phyloP scores from a whole-genome alignment of 352 stramenopile species.

The Phytophthora palmivora region DNA sequence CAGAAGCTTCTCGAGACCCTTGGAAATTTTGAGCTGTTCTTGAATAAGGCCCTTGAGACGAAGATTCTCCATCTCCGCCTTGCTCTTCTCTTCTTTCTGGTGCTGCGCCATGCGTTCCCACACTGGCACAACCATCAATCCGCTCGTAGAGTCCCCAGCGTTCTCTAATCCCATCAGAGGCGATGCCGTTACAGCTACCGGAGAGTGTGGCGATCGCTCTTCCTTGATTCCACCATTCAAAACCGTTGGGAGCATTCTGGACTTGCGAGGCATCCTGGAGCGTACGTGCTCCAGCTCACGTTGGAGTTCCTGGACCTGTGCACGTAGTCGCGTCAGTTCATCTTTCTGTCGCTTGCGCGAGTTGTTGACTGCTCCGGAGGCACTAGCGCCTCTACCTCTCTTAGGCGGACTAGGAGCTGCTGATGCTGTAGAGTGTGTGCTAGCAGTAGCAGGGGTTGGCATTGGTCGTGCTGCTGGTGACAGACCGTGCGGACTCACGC shows the following conservation, averaged over 20 bases:
- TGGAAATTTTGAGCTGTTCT: conserved; percentile 65
- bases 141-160: conserved; percentile 8
- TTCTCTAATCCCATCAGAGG: conserved; percentile 25
- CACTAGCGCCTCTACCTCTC: conserved; percentile 5
- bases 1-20: conserved; percentile 61
- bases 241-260: background rate
- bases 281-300: conserved; percentile 52
- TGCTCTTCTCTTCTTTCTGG: conserved; percentile 73
- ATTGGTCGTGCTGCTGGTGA: conserved; percentile 19
- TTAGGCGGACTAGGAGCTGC: conserved; percentile 22
- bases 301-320: conserved; percentile 67
- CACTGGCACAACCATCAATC: conserved; percentile 35
- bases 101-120: conserved; percentile 74
- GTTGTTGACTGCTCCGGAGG: conserved; percentile 44
- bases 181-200: conserved; percentile 22
- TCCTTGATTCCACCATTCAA: conserved; percentile 13
- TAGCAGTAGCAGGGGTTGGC: conserved; percentile 3
- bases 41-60: conserved; percentile 61
- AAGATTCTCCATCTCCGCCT: conserved; percentile 76
- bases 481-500: conserved; percentile 14
- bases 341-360: conserved; percentile 67
- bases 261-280: conserved; percentile 30
- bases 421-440: background rate
- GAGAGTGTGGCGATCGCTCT: conserved; percentile 17
- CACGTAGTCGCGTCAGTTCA: conserved; percentile 52